Percentiles rank a stretch among this genome's conserved stretches.
Evolutionary conservation across 345 rosid genomes (phyloP).

Genomic region (Brassica incana): DNA sequence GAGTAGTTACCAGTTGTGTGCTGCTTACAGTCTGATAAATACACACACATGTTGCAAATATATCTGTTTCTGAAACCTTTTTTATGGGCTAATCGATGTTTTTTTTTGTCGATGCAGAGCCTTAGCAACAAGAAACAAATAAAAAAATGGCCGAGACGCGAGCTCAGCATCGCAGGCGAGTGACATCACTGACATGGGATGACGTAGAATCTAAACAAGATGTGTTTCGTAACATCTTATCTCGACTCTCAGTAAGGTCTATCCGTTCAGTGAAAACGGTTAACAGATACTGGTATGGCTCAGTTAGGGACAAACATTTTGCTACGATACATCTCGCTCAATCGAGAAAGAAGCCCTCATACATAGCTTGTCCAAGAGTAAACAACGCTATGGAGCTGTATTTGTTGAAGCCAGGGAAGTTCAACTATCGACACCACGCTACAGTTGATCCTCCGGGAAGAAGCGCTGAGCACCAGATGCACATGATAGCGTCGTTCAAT

Average conservation of each 20-base stretch:
- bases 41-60: constrained; percentile 2
- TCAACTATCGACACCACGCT: background rate
- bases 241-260: constrained; percentile 29
- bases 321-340: constrained; percentile 10
- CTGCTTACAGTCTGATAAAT: background rate
- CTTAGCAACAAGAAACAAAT: constrained; percentile 6
- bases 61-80: constrained; percentile 4
- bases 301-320: constrained; percentile 2
- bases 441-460: background rate
- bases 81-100: background rate
- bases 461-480: background rate
- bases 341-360: constrained; percentile 24
- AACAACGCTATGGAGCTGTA: background rate
- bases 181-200: constrained; percentile 8
- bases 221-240: constrained; percentile 27
- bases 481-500: constrained; percentile 8
- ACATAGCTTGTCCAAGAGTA: constrained; percentile 11
- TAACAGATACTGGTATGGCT: constrained; percentile 7
- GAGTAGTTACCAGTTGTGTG: constrained; percentile 12
- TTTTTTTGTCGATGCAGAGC: constrained; percentile 17
- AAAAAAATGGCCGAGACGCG: constrained; percentile 30
- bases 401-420: background rate
- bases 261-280: constrained; percentile 21
- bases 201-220: constrained; percentile 9
- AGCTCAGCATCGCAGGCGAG: background rate